Percentiles rank a stretch among this genome's conserved stretches.
Evolutionary conservation across 2,329 filamentous ascomycete species (phyloP).

Genomic region (Pseudocercospora fijiensis): DNA sequence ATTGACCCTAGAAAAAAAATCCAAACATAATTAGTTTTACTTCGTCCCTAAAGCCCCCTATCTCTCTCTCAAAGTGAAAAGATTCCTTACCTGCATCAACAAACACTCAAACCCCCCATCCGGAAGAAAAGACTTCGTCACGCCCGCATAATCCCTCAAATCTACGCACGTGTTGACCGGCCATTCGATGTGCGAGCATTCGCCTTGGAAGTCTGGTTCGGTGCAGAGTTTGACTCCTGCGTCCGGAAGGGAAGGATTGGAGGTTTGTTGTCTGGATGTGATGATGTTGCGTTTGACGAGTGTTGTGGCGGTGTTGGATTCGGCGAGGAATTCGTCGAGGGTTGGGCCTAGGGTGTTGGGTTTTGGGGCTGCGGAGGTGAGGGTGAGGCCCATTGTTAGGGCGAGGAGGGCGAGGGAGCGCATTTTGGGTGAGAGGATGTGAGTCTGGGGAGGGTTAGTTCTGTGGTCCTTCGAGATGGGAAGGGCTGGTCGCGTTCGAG

Average conservation of each 20-base stretch:
- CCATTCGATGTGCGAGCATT: constrained; percentile 27
- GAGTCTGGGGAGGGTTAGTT: background rate
- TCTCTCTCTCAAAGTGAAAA: no score
- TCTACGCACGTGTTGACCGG: constrained; percentile 31
- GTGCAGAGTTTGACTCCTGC: constrained; percentile 37
- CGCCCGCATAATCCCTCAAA: constrained; percentile 32
- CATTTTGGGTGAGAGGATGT: background rate
- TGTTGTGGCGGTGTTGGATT: background rate
- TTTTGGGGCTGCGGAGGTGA: constrained; percentile 1
- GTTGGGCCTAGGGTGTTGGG: background rate
- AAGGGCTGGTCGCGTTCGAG: background rate
- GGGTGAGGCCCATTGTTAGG: background rate
- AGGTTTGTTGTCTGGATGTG: background rate
- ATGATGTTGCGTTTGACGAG: background rate
- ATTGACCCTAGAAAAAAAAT: constrained; percentile 19
- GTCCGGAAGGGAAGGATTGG: constrained; percentile 6
- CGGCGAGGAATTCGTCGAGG: constrained; percentile 13
- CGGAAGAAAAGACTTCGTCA: constrained; percentile 28
- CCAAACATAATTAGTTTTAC: no score
- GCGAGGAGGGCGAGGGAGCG: background rate
- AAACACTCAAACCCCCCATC: constrained; percentile 31
- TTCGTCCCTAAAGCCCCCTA: no score
- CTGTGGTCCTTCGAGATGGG: background rate
- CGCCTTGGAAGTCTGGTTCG: constrained; percentile 30
- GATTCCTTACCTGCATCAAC: constrained; percentile 33